Percentiles rank a stretch among this genome's conserved stretches.
These are phyloP conservation scores for Mallotus nudiflorus DNA, from an alignment of 345 rosid genomes.

Conservation along the genomic window DNA sequence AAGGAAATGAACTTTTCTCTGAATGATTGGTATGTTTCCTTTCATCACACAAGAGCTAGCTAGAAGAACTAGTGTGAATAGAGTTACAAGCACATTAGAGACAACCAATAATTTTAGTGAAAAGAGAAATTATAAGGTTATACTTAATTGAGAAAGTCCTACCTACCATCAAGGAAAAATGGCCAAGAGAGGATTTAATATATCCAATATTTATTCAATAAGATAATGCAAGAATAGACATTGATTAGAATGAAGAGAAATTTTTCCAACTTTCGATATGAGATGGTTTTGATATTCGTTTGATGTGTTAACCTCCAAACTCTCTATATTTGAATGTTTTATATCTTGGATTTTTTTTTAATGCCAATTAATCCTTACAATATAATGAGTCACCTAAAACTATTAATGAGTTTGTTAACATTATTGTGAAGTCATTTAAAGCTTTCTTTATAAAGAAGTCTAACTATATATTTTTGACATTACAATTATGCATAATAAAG, in stretches of 20 bases:
- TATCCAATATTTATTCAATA: background rate
- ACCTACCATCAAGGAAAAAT: background rate
- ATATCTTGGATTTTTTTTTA: background rate
- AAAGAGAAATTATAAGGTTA: background rate
- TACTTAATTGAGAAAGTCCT: background rate
- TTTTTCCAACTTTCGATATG: background rate
- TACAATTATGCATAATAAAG: no score
- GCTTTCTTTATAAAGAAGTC: background rate
- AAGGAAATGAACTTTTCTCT: no score
- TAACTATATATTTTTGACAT: background rate
- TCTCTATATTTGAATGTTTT: background rate
- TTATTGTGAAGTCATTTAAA: background rate
- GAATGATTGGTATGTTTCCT: conserved; percentile 1
- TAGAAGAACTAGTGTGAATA: background rate
- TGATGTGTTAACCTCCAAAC: no score
- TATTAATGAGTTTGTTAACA: background rate
- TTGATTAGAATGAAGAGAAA: background rate
- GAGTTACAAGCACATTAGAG: background rate
- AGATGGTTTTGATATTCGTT: no score
- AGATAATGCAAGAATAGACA: background rate
- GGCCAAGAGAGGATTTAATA: background rate
- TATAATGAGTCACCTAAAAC: background rate
- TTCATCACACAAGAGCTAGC: background rate
- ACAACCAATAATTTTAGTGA: background rate
- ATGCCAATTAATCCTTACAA: background rate